Conservation (phyloP, 306 rosid species). For the Lagenaria siceraria region DNA sequence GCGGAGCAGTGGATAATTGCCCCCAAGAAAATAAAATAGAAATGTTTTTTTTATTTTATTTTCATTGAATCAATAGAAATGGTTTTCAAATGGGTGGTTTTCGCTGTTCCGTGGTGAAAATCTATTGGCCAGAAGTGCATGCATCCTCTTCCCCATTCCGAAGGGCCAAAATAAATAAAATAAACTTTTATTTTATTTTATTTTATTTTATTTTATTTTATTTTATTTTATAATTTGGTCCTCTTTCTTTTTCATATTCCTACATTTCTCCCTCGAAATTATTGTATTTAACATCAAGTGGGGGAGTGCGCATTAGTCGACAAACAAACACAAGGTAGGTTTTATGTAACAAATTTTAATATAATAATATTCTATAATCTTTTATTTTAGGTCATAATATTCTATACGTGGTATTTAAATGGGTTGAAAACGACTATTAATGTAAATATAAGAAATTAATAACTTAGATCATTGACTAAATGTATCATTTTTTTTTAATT, state of each 20-base stretch:
- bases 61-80: not conserved
- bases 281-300: not conserved
- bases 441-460: not conserved
- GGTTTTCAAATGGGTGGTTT: not conserved
- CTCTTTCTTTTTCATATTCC: not conserved
- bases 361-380: not conserved
- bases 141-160: not conserved
- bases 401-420: not conserved
- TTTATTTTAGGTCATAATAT: not conserved
- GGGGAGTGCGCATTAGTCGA: not conserved
- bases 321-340: not conserved
- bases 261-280: not conserved
- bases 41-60: too few relatives aligned
- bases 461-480: not conserved
- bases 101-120: not conserved
- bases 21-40: not conserved
- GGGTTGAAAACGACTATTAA: not conserved
- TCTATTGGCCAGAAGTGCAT: constrained; percentile 4
- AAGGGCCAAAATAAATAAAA: not conserved
- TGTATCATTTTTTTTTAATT: not conserved
- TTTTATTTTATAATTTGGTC: not conserved
- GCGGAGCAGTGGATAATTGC: not conserved
- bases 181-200: not conserved
- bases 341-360: not conserved
- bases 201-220: too few relatives aligned